Evolutionary conservation across 2,329 filamentous ascomycete genomes (phyloP), one percentile per base, ranked within the genome.

Genomic region (Pseudogymnoascus sp.): DNA sequence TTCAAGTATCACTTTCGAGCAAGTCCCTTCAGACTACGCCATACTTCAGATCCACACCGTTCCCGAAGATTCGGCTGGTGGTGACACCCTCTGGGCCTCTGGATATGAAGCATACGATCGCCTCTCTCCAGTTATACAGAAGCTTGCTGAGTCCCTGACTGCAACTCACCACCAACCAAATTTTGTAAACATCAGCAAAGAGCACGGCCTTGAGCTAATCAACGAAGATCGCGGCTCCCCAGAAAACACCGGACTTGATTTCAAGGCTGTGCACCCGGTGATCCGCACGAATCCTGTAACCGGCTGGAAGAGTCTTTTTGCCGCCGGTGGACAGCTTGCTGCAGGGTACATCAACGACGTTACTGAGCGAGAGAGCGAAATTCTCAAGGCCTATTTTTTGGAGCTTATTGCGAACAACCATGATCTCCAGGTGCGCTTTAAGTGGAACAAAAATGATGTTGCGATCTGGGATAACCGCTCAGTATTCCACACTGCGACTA

Each of bases 391-490:
- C 8, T 68, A 67, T 29, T 65, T 70, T 45, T 77, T 52, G 1
- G 43, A 52, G 14, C 69, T 81, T 14, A 73, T 80, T 14, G 77
- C 77, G 10, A 75, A 81, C 69, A 84, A 84, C 68, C 82, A 84
- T 64, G 83, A 85, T 67, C 75, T 80, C 0, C 82, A 84, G 69
- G 81, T 84, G 11, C 76, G 82, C 5, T 83, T 80, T 68, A 75
- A 76, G 63, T 83, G 81, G 81, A 74, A 73, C 62, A 75, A 78
- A 69, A 81, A 82, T 62, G 80, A 83, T 66, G 69, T 80, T 11
- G 81, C 83, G 6, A 85, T 89, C 66, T 89, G 86, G 86, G 86
- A 89, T 69, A 89, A 89, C 67, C 73, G 78, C 55, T 78, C 73
- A 26, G 78, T 75, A 3, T 76, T 75, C 63, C 77, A 80, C 62